Evolutionary conservation across 768 basidiomycete genomes (phyloP), one percentile per base, ranked within the genome.

Genomic region (Dentipellis fragilis): DNA sequence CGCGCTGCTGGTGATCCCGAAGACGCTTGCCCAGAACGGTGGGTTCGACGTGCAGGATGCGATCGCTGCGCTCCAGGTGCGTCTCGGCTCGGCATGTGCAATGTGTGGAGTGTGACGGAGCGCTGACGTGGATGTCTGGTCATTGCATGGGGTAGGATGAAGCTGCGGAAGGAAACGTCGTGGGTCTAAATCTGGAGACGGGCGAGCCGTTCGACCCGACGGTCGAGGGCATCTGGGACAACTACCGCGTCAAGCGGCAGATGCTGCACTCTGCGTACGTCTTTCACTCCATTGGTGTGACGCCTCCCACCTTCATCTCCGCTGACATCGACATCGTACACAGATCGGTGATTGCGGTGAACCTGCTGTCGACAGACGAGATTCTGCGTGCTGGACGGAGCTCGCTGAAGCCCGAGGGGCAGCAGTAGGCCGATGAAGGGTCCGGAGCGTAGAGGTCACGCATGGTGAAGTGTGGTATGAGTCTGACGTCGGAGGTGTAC

Each of bases 131-230:
- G 29, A 29, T 8, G 9, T n/a, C 35, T 59, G 42, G 11, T 29
- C 17, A n/a, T n/a, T n/a, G n/a, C 47, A 21, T 49, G 47, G 17
- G 7, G 1, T 63, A 92, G 85, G 95, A 98, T 55, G 96, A 97
- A 66, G 85, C 91, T 65, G 87, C 89, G 1, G 93, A 96, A 60
- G 93, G 93, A n/a, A 89, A 90, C 65, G 72, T 81, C 46, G 94
- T 95, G 59, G 96, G 96, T 14, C 69, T 99, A 59, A 91, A 98
- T 71, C 75, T 99, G 38, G 76, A 92, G 67, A 88, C 93, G 16
- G 96, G 96, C 52, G 93, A 96, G 69, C 93, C 95, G 1, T 89
- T 95, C 66, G 95, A 99, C 66, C 96, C 96, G 19, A 90, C 90
- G 10, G 85, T 91, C 5, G 89, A 93, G 66, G 96, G 96, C 38